These are phyloP conservation scores for Pseudopyrenochaeta lycopersici DNA, from an alignment of 2,329 filamentous ascomycete genomes.

Conservation along the genomic window DNA sequence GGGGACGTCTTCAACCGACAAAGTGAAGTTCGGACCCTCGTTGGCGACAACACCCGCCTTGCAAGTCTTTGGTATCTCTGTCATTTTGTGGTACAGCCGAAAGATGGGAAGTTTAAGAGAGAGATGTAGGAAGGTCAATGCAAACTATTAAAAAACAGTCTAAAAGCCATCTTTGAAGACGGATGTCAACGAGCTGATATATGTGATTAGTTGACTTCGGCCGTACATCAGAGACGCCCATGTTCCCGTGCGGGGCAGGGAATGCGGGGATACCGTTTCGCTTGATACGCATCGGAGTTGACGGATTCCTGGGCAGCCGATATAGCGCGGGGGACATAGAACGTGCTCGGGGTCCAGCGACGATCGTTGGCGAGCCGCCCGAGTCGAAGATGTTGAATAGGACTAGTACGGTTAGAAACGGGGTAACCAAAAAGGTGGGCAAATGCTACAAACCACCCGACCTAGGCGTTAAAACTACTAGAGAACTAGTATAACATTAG, in stretches of 20 bases:
- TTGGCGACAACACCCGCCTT: constrained; percentile 61
- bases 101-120: neutral
- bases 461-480: too few species aligned
- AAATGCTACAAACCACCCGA: too few species aligned
- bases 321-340: neutral
- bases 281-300: neutral
- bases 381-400: neutral
- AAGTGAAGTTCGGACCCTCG: constrained; percentile 56
- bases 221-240: neutral
- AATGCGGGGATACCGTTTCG: neutral
- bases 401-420: neutral
- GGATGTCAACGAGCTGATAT: neutral
- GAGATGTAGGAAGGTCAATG: neutral
- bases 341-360: neutral
- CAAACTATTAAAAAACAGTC: too few species aligned
- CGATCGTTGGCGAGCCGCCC: neutral
- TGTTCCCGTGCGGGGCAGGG: neutral
- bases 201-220: neutral
- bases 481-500: too few species aligned
- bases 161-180: too few species aligned
- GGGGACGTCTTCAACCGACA: constrained; percentile 55
- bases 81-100: neutral
- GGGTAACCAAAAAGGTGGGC: neutral
- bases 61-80: constrained; percentile 55
- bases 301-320: neutral